Evolutionary conservation across 2,329 filamentous ascomycete genomes (phyloP).

Genomic region (Aspergillus quadricinctus): DNA sequence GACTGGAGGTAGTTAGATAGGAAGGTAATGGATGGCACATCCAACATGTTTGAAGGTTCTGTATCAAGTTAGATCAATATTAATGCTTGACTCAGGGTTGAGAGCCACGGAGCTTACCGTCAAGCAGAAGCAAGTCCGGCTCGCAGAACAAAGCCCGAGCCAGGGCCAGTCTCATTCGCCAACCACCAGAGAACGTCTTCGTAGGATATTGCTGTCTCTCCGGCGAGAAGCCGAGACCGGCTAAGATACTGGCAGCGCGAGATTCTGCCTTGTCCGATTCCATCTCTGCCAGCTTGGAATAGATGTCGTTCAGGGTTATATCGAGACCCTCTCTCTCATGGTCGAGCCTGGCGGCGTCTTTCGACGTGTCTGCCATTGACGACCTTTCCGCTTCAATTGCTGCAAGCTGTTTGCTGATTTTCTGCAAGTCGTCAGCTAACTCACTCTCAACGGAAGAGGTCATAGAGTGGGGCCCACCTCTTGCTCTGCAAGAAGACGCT

Average conservation of each 20-base stretch:
- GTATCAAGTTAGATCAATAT: slow-evolving; percentile 15
- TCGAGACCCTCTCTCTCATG: slow-evolving; percentile 86
- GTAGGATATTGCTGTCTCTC: slow-evolving; percentile 90
- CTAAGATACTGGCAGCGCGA: slow-evolving; percentile 89
- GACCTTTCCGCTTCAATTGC: slow-evolving; percentile 73
- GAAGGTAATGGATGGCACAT: slow-evolving; percentile 99
- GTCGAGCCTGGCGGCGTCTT: slow-evolving; percentile 80
- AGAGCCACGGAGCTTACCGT: slow-evolving; percentile 46
- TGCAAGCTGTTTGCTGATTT: slow-evolving; percentile 72
- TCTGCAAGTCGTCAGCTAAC: slow-evolving; percentile 36
- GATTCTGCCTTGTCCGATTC: slow-evolving; percentile 98
- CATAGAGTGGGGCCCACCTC: slow-evolving; percentile 51
- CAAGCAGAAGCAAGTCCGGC: slow-evolving; percentile 88
- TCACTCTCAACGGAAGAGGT: background rate
- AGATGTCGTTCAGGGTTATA: slow-evolving; percentile 83
- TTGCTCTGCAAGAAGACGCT: slow-evolving; percentile 87
- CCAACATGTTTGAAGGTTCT: slow-evolving; percentile 99
- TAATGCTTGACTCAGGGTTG: background rate
- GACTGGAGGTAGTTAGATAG: slow-evolving; percentile 89
- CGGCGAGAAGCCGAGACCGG: slow-evolving; percentile 91
- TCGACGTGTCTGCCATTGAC: slow-evolving; percentile 83
- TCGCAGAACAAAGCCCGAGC: slow-evolving; percentile 97
- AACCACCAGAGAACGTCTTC: slow-evolving; percentile 98
- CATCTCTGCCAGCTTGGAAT: slow-evolving; percentile 92
- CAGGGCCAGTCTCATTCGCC: slow-evolving; percentile 95